Conservation (phyloP, 2,329 filamentous ascomycete species). For the Cercospora sp. region DNA sequence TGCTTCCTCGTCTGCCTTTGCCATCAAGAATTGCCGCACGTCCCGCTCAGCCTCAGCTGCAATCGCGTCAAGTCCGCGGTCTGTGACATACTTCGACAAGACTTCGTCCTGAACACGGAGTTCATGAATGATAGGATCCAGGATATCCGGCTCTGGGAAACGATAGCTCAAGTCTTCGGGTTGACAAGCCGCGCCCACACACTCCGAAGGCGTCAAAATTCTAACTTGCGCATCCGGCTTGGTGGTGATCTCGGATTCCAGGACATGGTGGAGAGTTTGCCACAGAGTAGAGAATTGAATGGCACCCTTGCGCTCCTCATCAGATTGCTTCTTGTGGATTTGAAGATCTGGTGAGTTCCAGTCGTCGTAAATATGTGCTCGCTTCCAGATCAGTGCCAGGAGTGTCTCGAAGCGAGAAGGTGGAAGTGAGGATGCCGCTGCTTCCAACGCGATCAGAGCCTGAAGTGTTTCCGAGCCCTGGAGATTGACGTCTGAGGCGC, state of each 20-base stretch:
- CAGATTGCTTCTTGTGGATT: conserved; percentile 52
- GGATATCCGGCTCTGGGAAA: conserved; percentile 56
- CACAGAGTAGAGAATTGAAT: conserved; percentile 45
- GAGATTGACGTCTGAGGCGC: conserved; percentile 51
- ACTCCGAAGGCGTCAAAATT: conserved; percentile 33
- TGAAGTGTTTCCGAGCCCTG: conserved; percentile 68
- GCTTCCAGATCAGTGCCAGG: conserved; percentile 76
- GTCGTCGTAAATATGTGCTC: conserved; percentile 79
- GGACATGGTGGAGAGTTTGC: conserved; percentile 50
- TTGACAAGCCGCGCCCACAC: conserved; percentile 57
- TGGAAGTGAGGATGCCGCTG: conserved; percentile 56
- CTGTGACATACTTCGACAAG: conserved; percentile 65
- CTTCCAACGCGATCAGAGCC: conserved; percentile 61
- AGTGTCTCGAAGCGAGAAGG: conserved; percentile 57
- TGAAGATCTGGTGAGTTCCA: conserved; percentile 69
- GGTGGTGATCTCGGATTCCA: conserved; percentile 23
- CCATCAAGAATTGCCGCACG: conserved; percentile 34
- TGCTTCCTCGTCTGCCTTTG: conserved; percentile 11
- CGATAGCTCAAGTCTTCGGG: conserved; percentile 60
- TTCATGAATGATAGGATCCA: conserved; percentile 67
- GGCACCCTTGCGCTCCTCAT: conserved; percentile 63
- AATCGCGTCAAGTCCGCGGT: conserved; percentile 71
- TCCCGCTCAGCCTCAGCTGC: conserved; percentile 46
- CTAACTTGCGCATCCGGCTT: conserved; percentile 25
- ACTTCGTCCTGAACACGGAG: conserved; percentile 71